Evolutionary conservation across 106 monocot species (phyloP).

Genomic region (Alisma plantagoaquatica): DNA sequence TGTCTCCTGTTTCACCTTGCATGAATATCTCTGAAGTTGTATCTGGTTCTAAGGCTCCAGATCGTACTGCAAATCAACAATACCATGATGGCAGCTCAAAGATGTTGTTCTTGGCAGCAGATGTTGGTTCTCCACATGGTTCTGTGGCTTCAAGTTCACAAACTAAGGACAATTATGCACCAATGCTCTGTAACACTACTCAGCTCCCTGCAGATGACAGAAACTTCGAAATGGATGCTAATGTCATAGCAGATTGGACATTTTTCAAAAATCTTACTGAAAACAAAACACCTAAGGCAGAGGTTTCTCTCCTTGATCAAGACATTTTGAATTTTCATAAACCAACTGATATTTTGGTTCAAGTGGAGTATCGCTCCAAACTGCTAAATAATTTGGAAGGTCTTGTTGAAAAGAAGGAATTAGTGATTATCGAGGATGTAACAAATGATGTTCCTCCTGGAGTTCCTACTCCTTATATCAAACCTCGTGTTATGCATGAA

Average conservation of each 20-base stretch:
- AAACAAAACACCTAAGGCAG: conserved; percentile 14
- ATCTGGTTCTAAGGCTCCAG: too few species aligned
- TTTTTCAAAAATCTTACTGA: conserved; percentile 17
- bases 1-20: too few species aligned
- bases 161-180: too few species aligned
- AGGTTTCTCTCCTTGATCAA: conserved; percentile 48
- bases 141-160: too few species aligned
- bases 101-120: too few species aligned
- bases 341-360: not conserved
- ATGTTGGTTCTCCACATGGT: too few species aligned
- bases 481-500: conserved; percentile 46
- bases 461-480: conserved; percentile 24
- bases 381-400: not conserved
- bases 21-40: too few species aligned
- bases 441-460: conserved; percentile 42
- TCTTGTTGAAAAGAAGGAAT: conserved; percentile 8
- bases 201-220: too few species aligned
- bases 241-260: conserved; percentile 18
- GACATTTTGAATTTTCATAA: conserved; percentile 13
- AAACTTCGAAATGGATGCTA: too few species aligned
- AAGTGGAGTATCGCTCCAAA: not conserved
- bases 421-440: conserved; percentile 69
- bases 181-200: too few species aligned
- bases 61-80: too few species aligned
- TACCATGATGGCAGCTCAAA: too few species aligned